These are phyloP conservation scores for Furcasterigmium furcatum DNA, from an alignment of 2,329 filamentous ascomycete species.

Conservation along the genomic window DNA sequence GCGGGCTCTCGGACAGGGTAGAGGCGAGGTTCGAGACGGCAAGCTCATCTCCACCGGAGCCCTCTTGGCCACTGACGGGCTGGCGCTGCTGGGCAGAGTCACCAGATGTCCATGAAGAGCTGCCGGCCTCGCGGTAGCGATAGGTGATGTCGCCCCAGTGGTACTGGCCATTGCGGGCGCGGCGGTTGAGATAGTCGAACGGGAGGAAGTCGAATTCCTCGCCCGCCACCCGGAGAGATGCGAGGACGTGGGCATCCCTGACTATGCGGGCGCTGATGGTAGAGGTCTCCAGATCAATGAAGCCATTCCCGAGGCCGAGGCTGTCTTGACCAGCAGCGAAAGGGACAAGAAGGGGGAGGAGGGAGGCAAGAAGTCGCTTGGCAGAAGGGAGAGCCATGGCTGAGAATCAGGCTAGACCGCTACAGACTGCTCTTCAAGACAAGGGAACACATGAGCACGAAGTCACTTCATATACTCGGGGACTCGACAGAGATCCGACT, in stretches of 20 bases:
- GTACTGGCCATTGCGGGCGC: conserved; percentile 50
- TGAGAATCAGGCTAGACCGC: neutral
- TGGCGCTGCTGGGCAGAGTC: conserved; percentile 41
- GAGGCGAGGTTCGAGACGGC: conserved; percentile 35
- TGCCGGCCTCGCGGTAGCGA: conserved; percentile 42
- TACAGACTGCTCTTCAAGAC: too few relatives aligned
- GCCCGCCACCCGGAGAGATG: conserved; percentile 37
- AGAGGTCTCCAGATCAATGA: conserved; percentile 30
- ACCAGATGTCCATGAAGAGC: conserved; percentile 37
- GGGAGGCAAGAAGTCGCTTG: neutral
- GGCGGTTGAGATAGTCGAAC: conserved; percentile 41
- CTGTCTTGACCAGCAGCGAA: conserved; percentile 19
- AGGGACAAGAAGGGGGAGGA: conserved; percentile 1
- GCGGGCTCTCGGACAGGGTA: conserved; percentile 33
- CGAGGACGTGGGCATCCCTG: conserved; percentile 42
- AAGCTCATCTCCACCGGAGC: conserved; percentile 19
- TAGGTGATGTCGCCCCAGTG: conserved; percentile 57
- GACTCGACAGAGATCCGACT: too few relatives aligned
- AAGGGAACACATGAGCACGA: too few relatives aligned
- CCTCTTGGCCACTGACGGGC: conserved; percentile 25
- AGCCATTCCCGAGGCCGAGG: conserved; percentile 35
- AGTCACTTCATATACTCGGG: too few relatives aligned
- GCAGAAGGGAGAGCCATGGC: neutral
- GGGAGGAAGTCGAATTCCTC: conserved; percentile 52
- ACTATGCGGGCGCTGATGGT: conserved; percentile 40